Conservation (phyloP, 2,329 filamentous ascomycete genomes). For the Alternaria ethzedia region DNA sequence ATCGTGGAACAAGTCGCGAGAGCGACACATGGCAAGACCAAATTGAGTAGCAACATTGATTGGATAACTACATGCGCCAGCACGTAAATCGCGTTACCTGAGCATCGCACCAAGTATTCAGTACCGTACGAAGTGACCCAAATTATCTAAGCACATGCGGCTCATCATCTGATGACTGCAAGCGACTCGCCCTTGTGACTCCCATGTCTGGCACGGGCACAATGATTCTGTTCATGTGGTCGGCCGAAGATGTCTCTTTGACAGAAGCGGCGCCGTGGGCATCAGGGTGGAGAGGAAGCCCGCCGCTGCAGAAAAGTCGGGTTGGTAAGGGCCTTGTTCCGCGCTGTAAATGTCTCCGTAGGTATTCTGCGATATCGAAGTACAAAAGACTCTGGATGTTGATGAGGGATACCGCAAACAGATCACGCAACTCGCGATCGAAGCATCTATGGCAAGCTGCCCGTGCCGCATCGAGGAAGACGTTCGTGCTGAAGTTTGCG, state of each 20-base stretch:
- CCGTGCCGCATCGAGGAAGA: neutral
- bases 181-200: neutral
- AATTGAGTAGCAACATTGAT: neutral
- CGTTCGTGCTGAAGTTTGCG: slow-evolving; percentile 2
- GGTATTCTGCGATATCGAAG: neutral
- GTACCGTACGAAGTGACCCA: neutral
- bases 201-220: neutral
- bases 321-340: neutral
- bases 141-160: neutral
- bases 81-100: neutral
- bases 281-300: neutral
- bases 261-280: neutral
- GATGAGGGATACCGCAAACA: neutral
- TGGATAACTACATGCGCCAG: neutral
- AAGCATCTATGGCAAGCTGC: neutral
- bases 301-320: neutral
- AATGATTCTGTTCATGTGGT: neutral
- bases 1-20: neutral
- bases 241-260: neutral
- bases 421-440: neutral
- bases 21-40: neutral
- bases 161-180: neutral
- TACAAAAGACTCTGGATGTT: neutral
- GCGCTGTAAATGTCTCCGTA: neutral
- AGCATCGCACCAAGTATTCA: neutral